Conservation (phyloP, 495 filamentous ascomycete genomes). For the Staphylotrichum tortipilum region DNA sequence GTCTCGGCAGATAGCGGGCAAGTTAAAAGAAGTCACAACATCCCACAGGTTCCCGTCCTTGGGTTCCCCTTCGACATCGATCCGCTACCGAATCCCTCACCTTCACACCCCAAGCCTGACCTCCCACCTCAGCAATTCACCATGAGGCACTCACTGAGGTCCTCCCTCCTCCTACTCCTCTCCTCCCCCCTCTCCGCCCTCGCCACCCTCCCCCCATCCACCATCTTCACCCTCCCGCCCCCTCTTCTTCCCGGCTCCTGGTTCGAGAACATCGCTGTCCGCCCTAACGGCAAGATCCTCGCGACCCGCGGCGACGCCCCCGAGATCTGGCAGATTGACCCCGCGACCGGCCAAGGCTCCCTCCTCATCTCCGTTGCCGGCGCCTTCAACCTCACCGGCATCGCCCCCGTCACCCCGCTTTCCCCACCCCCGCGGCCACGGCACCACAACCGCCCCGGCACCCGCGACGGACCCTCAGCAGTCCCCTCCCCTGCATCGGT, state of each 20-base stretch:
- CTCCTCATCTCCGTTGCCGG: conserved; percentile 28
- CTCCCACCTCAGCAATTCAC: background rate
- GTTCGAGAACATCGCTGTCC: conserved; percentile 28
- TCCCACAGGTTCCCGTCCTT: too few species aligned
- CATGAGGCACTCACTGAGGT: background rate
- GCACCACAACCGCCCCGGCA: too few species aligned
- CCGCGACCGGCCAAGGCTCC: conserved; percentile 20
- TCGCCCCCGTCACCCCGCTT: conserved; percentile 29
- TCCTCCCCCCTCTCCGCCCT: background rate
- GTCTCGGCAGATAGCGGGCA: too few species aligned
- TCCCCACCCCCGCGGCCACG: background rate
- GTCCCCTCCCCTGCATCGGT: too few species aligned
- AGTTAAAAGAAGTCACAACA: too few species aligned
- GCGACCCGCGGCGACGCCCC: conserved; percentile 2
- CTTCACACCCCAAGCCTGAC: too few species aligned
- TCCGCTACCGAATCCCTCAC: too few species aligned
- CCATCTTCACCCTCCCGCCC: conserved; percentile 4
- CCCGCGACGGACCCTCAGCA: too few species aligned
- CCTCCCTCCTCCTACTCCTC: background rate
- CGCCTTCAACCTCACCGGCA: conserved; percentile 32
- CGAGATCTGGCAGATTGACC: conserved; percentile 34
- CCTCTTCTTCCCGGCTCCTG: conserved; percentile 7
- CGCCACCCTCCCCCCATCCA: background rate
- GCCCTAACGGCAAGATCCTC: conserved; percentile 13
- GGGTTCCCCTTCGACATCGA: too few species aligned